Evolutionary conservation across 805 yeast species (phyloP), one percentile per base, ranked within the genome.

Genomic region (Kodamaea sagamina): DNA sequence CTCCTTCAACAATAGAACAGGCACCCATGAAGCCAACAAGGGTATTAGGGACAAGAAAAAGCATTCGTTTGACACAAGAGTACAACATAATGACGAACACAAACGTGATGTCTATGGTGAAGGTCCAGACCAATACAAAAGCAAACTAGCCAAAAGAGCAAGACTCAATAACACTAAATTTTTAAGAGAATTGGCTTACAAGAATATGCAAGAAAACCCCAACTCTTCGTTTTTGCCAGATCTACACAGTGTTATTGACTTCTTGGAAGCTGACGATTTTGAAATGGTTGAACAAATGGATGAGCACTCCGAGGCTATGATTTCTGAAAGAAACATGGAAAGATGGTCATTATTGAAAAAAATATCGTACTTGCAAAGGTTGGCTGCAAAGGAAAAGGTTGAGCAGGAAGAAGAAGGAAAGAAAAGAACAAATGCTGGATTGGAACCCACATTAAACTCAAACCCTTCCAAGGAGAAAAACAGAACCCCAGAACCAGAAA

Each of bases 1-100:
- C n/a, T 82, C 96, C 0, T 92, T 90, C 67, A 92, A 90, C 61
- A 81, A 87, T 57, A 74, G 95, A 55, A 95, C 96, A 0, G 96
- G 97, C 21, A 53, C 67, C 0, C 67, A 65, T 43, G 84, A 77
- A 43, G 95, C 88, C 21, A 92, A 92, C 57, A 65, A 70, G 29
- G 98, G 98, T 41, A 77, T 92, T 15, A 70, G 95, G 44, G 97
- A 89, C 46, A 80, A 78, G 57, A 92, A 92, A 67, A 79, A 81
- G 43, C 79, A 81, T 41, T 87, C 96, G 6, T 74, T 82, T 0
- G 98, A 92, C 61, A 76, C 90, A 0, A 78, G 98, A 58, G 82
- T 90, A 26, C 82, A 82, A 37, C 80, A 81, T 26, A 85, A 76
- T 53, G 67, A 67, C n/a, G 62, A 59, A 9, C 97, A 90, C 60